Conservation (phyloP, 202 grass and related monocot genomes). For the Schoenoplectus tabernaemontani region DNA sequence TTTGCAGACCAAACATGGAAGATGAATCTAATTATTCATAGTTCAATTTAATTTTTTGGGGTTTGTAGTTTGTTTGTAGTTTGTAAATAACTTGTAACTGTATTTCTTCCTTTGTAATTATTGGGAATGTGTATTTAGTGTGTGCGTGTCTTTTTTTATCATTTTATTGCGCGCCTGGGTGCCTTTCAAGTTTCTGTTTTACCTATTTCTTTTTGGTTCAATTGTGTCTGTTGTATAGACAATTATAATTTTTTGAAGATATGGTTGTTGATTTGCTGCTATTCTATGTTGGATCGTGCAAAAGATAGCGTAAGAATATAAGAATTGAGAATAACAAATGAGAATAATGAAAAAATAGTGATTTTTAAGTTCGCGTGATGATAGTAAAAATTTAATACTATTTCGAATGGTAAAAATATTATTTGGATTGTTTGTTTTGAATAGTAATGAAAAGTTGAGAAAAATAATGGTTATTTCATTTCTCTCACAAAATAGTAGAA, state of each 20-base stretch:
- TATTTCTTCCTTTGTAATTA: not conserved
- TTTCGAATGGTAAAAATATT: no score
- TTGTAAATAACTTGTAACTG: constrained; percentile 7
- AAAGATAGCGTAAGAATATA: no score
- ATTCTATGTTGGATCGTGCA: no score
- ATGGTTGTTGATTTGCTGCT: not conserved
- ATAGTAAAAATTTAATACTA: no score
- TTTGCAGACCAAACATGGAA: constrained; percentile 4
- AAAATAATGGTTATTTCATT: no score
- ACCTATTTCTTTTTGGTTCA: not conserved
- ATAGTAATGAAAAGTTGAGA: no score
- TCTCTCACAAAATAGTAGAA: no score
- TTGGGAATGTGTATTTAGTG: not conserved
- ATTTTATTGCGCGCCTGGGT: not conserved
- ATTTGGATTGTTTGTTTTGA: no score
- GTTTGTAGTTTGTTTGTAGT: not conserved
- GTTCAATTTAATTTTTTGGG: not conserved
- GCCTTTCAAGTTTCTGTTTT: not conserved
- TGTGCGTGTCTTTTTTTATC: not conserved
- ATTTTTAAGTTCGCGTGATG: no score
- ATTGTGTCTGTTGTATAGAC: not conserved
- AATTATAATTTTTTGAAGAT: not conserved
- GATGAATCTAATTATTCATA: not conserved
- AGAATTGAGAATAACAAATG: no score
- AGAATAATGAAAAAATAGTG: no score